Evolutionary conservation across 2,329 filamentous ascomycete genomes (phyloP), one percentile per base, ranked within the genome.

Genomic region (Microthyrium microscopicum): DNA sequence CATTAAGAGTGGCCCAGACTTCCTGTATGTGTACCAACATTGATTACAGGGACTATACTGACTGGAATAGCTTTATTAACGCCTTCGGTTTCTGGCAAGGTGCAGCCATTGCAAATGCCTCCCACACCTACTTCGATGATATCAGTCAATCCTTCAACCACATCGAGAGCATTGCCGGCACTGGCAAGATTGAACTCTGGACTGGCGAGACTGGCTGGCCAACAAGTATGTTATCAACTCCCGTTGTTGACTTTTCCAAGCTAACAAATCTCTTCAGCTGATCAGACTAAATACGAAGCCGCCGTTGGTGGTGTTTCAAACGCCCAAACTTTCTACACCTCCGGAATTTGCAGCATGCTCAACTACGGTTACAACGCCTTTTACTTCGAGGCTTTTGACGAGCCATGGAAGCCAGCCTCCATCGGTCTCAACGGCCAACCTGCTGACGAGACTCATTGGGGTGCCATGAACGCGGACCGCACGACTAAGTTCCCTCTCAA

Each of bases 41-140:
- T 9, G 20, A 20, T 24, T 6, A 35, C 26, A 20, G 3, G 9
- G 16, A 15, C 20, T 16, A 19, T 31, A 28, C 32, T 25, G 20
- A 5, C 15, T 17, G 16, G 13, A 30, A 9, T 16, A 59, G 63
- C 36, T 58, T 81, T 39, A 62, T 68, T 49, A 80, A 81, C 48
- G 76, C 71, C 18, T 81, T 81, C 49, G 66, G 70, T 20, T 81
- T 77, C 62, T 80, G 76, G 76, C 76, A 81, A 52, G 72, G 66
- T 26, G 64, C 66, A 48, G 56, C 57, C 29, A 66, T 66, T 40
- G 55, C 57, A 36, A 70, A 75, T 44, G 68, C 69, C 21, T 68
- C 68, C 26, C 53, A 63, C 38, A 71, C 66, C 34, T 78, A 76
- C 58, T 69, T 78, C 44, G 66, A 77, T 44, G 75, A 78, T 46